Evolutionary conservation across 441 rosid species (phyloP).

Genomic region (Jatropha podagrica): DNA sequence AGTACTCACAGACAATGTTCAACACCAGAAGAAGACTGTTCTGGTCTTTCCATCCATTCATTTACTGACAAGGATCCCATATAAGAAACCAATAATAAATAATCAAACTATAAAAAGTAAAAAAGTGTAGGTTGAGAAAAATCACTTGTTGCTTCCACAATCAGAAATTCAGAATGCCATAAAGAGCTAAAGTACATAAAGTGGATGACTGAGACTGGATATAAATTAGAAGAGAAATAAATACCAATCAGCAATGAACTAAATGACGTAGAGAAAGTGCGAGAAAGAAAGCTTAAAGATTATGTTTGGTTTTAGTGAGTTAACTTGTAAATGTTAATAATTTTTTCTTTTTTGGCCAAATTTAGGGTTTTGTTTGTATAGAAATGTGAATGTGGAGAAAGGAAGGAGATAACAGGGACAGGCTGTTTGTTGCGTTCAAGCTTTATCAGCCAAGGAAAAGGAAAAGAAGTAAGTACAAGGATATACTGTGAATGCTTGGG

Average conservation of each 20-base stretch:
- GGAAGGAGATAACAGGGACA: conserved; percentile 32
- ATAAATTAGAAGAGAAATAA: no score
- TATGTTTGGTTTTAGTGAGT: conserved; percentile 12
- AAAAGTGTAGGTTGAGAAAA: neutral
- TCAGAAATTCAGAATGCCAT: conserved; percentile 19
- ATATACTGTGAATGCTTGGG: conserved; percentile 27
- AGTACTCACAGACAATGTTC: conserved; percentile 26
- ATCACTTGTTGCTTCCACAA: conserved; percentile 19
- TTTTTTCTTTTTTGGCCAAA: conserved; percentile 14
- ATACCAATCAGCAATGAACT: no score
- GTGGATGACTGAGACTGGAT: conserved; percentile 1
- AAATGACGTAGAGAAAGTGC: neutral
- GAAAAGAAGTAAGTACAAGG: conserved; percentile 26
- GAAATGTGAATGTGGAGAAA: conserved; percentile 15
- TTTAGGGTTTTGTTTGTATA: conserved; percentile 29
- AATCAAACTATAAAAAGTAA: conserved; percentile 4
- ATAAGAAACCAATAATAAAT: conserved; percentile 5
- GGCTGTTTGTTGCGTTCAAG: conserved; percentile 43
- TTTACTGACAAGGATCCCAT: conserved; percentile 52
- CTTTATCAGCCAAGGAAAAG: conserved; percentile 16
- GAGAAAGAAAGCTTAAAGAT: conserved; percentile 2
- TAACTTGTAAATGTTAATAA: neutral
- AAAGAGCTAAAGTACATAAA: conserved; percentile 10
- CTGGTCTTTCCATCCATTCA: conserved; percentile 36
- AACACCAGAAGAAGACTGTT: conserved; percentile 26